Evolutionary conservation across 2,329 filamentous ascomycete genomes (phyloP).

Genomic region (Chrysosporium keratinophilum): DNA sequence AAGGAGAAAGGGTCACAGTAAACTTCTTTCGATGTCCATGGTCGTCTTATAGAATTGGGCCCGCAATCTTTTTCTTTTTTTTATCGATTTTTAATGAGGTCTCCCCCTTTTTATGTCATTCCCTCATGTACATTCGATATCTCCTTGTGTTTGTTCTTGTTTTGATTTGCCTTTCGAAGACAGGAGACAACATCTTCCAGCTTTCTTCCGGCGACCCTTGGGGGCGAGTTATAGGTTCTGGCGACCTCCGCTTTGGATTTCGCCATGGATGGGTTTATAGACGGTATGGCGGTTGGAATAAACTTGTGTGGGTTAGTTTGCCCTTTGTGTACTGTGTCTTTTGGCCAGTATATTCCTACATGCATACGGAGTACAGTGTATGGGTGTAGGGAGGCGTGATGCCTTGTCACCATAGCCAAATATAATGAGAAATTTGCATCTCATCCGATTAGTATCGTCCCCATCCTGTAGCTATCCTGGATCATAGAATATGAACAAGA

Average conservation of each 20-base stretch:
- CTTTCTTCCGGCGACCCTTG: conserved; percentile 18
- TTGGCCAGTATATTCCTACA: neutral
- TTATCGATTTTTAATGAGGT: neutral
- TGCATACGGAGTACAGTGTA: neutral
- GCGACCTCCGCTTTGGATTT: neutral
- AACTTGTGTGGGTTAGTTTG: neutral
- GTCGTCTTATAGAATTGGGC: neutral
- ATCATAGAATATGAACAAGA: no score
- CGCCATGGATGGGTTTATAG: conserved; percentile 2
- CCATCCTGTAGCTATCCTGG: no score
- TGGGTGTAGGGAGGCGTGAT: neutral
- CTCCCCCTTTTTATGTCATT: neutral
- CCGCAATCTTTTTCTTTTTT: neutral
- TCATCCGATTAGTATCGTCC: no score
- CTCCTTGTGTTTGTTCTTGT: conserved; percentile 13
- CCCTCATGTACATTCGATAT: conserved; percentile 9
- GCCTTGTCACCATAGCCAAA: neutral
- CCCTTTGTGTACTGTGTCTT: neutral
- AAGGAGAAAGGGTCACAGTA: conserved; percentile 23
- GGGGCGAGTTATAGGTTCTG: neutral
- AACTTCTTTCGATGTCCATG: neutral
- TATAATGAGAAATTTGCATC: neutral
- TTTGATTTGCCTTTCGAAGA: neutral
- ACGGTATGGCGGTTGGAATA: neutral
- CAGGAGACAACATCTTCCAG: neutral